phyloP scores from a whole-genome alignment of 2,329 filamentous ascomycete genomes.

The Aspergillus pseudotamarii region DNA sequence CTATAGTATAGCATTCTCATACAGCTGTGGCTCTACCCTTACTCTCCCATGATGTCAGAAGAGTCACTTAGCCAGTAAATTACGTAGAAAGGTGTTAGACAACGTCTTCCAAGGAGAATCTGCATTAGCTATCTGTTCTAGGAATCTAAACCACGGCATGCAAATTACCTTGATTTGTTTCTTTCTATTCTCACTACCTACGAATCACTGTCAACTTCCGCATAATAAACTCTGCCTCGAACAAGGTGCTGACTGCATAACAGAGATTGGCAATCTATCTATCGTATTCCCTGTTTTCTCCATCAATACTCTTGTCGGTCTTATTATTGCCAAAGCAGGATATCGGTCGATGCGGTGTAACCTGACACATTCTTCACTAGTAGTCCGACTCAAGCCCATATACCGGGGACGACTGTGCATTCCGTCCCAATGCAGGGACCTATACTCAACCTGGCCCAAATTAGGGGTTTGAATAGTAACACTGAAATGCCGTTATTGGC shows the following conservation, averaged over 20 bases:
- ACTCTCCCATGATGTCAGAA: slow-evolving; percentile 12
- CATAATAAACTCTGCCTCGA: background rate
- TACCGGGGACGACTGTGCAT: slow-evolving; percentile 31
- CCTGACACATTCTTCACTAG: slow-evolving; percentile 14
- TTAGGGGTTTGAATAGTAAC: background rate
- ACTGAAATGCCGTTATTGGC: slow-evolving; percentile 9
- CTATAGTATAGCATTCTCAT: background rate
- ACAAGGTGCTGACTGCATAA: background rate
- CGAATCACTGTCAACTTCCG: background rate
- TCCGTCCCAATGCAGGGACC: slow-evolving; percentile 29
- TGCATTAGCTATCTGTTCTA: background rate
- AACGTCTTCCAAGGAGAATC: background rate
- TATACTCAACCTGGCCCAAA: slow-evolving; percentile 23
- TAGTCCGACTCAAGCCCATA: slow-evolving; percentile 10
- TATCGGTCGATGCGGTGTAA: background rate
- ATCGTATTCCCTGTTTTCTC: background rate
- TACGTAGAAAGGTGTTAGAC: slow-evolving; percentile 13
- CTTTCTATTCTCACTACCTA: background rate
- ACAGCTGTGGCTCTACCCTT: background rate
- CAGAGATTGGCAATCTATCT: background rate
- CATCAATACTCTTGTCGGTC: background rate
- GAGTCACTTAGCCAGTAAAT: background rate
- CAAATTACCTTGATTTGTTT: background rate
- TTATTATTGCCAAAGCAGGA: background rate
- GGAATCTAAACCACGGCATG: background rate